phyloP scores from a whole-genome alignment of 352 stramenopile species.

The Elongisporangium senticosum region DNA sequence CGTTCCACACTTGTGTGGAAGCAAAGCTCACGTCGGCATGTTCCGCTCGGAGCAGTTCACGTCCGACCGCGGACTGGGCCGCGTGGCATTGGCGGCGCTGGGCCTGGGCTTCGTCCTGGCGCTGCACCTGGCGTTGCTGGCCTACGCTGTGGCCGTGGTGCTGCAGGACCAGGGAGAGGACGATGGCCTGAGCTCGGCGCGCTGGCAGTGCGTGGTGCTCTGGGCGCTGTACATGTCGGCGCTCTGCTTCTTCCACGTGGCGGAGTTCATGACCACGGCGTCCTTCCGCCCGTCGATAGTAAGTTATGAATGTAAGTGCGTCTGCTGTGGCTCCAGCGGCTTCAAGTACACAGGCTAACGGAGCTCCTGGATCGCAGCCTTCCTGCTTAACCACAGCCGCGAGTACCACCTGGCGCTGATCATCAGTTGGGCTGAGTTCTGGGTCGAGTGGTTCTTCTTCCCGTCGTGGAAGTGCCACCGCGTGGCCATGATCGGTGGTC shows the following conservation, averaged over 20 bases:
- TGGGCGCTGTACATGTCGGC: conserved; percentile 76
- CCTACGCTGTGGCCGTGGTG: conserved; percentile 24
- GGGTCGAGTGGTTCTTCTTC: conserved; percentile 80
- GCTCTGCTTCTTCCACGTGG: conserved; percentile 79
- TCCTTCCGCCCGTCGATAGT: conserved; percentile 72
- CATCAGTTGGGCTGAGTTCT: conserved; percentile 88
- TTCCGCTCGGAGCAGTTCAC: conserved; percentile 73
- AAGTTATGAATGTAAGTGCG: conserved; percentile 75
- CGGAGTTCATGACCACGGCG: conserved; percentile 81
- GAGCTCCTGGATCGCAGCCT: conserved; percentile 32
- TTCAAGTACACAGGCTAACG: conserved; percentile 2
- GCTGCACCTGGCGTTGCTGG: conserved; percentile 48
- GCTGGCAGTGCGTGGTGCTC: conserved; percentile 50
- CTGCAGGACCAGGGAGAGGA: conserved; percentile 3
- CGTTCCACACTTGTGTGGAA: not conserved
- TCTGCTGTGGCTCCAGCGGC: not conserved
- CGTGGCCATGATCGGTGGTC: conserved; percentile 46
- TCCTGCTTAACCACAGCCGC: conserved; percentile 88
- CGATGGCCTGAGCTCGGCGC: conserved; percentile 8
- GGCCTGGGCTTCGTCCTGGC: conserved; percentile 69
- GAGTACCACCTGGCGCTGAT: conserved; percentile 86
- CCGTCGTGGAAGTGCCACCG: conserved; percentile 64
- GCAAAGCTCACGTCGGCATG: conserved; percentile 22
- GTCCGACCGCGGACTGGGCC: conserved; percentile 67
- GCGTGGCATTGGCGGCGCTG: conserved; percentile 71